Evolutionary conservation across 2,329 filamentous ascomycete genomes (phyloP), one percentile per base, ranked within the genome.

Genomic region (Lachnellula hyalina): DNA sequence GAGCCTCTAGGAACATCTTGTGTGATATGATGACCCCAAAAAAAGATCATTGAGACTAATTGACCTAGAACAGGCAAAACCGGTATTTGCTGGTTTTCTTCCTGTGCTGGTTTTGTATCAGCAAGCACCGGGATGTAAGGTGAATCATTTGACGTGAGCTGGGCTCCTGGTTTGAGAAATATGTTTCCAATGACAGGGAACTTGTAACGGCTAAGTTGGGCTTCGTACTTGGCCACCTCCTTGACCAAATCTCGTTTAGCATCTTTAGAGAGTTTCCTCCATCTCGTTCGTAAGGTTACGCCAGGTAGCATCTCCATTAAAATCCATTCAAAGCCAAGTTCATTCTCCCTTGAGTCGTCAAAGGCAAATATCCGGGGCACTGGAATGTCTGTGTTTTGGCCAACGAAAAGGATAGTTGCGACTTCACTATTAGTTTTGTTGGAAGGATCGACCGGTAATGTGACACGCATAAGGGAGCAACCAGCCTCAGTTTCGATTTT

Each of bases 281-380:
- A 73, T 36, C 61, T 63, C 62, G 40, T 58, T 46, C 47, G 57
- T 49, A 59, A 65, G 51, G 1, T 58, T 61, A 5, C 57, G 0
- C 54, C 55, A 38, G 25, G 34, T 14, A 72, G 57, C 5, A 60
- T 55, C 5, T 67, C 62, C 68, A 74, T 72, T 9, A 74, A 51
- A 7, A 74, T 74, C 72, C 72, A 76, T 61, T 75, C 72, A 17
- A 70, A 73, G 0, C 70, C 71, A 28, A 75, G 64, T 21, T 68
- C 61, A 32, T 73, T 75, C 2, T 67, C 46, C 14, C 47, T 57
- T 7, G 56, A 66, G 21, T 34, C 63, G 25, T 72, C 67, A 52
- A 67, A 74, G 2, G 61, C 68, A 38, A 72, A 48, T 2, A 75
- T 65, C 2, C 58, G 47, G 2, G 73, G 67, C 3, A 73, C 65